phyloP scores from a whole-genome alignment of 179 eudicot species.

The Heliamphora pulchella region DNA sequence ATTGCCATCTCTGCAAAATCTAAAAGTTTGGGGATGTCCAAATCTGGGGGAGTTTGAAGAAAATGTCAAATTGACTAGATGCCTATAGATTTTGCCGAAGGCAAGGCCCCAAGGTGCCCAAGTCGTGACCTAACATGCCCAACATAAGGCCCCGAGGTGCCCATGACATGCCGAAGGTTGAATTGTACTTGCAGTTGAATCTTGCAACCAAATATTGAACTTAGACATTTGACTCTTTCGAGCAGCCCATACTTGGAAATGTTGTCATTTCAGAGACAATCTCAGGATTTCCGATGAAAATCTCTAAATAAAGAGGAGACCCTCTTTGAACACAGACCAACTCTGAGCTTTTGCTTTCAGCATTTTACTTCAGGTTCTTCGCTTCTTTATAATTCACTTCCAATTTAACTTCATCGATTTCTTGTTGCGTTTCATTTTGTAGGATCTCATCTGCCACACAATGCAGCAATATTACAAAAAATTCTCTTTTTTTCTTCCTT shows the following conservation, averaged over 20 bases:
- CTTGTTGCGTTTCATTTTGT: no score
- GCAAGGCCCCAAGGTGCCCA: no score
- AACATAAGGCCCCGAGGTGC: no score
- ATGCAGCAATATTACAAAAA: no score
- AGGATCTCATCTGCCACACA: no score
- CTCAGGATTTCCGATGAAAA: no score
- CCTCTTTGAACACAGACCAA: not conserved
- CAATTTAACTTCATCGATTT: no score
- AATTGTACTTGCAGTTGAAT: not conserved
- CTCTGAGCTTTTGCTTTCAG: not conserved
- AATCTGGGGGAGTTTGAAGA: not conserved
- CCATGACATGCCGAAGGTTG: not conserved
- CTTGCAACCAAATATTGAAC: not conserved
- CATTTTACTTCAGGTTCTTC: not conserved
- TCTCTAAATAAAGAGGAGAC: not conserved
- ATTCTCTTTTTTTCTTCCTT: no score
- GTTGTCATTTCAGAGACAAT: not conserved
- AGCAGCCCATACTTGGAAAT: slow-evolving; percentile 13
- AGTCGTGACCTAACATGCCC: no score
- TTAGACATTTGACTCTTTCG: not conserved
- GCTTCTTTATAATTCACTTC: no score
- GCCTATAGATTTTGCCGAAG: not conserved
- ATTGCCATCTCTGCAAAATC: slow-evolving; percentile 12
- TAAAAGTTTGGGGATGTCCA: slow-evolving; percentile 8
- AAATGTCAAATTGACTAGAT: not conserved